These are phyloP conservation scores for Platanthera guangdongensis DNA, from an alignment of 106 monocot genomes.

Conservation along the genomic window DNA sequence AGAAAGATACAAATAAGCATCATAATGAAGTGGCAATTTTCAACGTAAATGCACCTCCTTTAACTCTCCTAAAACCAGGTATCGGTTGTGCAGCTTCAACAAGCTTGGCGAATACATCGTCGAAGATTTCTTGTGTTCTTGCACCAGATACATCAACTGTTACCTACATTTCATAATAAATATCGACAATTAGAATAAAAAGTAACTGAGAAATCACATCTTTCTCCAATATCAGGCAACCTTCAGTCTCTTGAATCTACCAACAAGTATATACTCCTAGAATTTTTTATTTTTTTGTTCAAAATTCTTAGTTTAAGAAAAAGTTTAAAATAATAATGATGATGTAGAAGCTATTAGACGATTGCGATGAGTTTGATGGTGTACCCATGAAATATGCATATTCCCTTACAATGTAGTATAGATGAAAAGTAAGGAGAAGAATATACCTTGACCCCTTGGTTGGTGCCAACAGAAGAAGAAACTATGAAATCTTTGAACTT, in stretches of 20 bases:
- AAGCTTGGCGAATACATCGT: slow-evolving; percentile 56
- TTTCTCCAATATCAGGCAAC: background rate
- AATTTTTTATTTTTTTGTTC: background rate
- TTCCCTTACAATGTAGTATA: background rate
- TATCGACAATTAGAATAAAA: background rate
- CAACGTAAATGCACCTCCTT: slow-evolving; percentile 48
- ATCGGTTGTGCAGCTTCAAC: slow-evolving; percentile 74
- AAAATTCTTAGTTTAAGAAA: too few species aligned
- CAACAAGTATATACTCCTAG: background rate
- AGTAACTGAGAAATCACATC: background rate
- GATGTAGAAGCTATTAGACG: too few species aligned
- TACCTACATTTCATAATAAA: slow-evolving; percentile 27
- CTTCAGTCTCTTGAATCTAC: background rate
- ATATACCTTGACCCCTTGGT: slow-evolving; percentile 26
- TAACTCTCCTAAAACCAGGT: slow-evolving; percentile 71
- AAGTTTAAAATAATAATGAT: too few species aligned
- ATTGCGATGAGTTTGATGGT: too few species aligned
- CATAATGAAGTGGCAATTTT: background rate
- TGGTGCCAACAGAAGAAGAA: background rate
- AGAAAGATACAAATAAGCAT: background rate
- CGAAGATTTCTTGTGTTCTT: slow-evolving; percentile 50
- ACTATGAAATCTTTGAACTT: slow-evolving; percentile 23
- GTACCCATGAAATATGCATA: too few species aligned
- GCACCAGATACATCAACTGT: slow-evolving; percentile 39
- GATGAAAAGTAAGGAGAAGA: background rate